phyloP scores from a whole-genome alignment of 148 eudicot genomes.

The Heliamphora exappendiculata region DNA sequence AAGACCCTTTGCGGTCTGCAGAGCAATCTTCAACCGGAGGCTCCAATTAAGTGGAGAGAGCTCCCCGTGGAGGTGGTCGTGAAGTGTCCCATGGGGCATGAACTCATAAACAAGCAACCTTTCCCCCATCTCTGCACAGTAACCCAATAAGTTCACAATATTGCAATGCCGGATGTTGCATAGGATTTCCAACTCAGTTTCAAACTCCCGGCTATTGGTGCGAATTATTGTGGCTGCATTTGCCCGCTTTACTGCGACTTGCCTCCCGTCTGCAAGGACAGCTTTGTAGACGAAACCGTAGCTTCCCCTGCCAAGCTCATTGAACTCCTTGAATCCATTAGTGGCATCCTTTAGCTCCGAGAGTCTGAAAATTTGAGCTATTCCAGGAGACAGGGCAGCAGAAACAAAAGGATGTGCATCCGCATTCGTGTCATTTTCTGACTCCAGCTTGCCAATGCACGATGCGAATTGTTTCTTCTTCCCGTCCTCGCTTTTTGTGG shows the following conservation, averaged over 20 bases:
- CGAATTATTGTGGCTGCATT: slow-evolving; percentile 95
- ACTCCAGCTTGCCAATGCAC: slow-evolving; percentile 49
- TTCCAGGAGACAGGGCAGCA: slow-evolving; percentile 52
- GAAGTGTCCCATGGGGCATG: slow-evolving; percentile 86
- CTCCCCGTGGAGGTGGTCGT: slow-evolving; percentile 89
- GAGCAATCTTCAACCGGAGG: slow-evolving; percentile 56
- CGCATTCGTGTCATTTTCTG: slow-evolving; percentile 28
- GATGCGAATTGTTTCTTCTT: slow-evolving; percentile 52
- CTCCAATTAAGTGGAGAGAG: slow-evolving; percentile 77
- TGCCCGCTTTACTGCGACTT: slow-evolving; percentile 88
- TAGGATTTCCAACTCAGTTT: slow-evolving; percentile 74
- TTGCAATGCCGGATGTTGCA: slow-evolving; percentile 68
- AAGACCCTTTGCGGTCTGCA: slow-evolving; percentile 88
- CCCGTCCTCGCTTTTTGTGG: slow-evolving; percentile 40
- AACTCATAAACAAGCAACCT: slow-evolving; percentile 87
- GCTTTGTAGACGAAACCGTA: slow-evolving; percentile 96
- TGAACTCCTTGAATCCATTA: slow-evolving; percentile 94
- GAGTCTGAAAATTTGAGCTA: slow-evolving; percentile 77
- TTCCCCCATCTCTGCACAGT: slow-evolving; percentile 96
- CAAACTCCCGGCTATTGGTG: slow-evolving; percentile 78
- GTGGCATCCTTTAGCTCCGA: slow-evolving; percentile 91
- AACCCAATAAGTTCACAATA: slow-evolving; percentile 85
- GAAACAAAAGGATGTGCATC: slow-evolving; percentile 35
- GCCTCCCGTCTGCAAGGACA: slow-evolving; percentile 65
- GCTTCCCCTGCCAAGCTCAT: slow-evolving; percentile 94